Percentiles rank a stretch among this genome's conserved stretches.
These are phyloP conservation scores for Pseudohyphozyma bogoriensis DNA, from an alignment of 768 basidiomycete genomes.

Conservation along the genomic window DNA sequence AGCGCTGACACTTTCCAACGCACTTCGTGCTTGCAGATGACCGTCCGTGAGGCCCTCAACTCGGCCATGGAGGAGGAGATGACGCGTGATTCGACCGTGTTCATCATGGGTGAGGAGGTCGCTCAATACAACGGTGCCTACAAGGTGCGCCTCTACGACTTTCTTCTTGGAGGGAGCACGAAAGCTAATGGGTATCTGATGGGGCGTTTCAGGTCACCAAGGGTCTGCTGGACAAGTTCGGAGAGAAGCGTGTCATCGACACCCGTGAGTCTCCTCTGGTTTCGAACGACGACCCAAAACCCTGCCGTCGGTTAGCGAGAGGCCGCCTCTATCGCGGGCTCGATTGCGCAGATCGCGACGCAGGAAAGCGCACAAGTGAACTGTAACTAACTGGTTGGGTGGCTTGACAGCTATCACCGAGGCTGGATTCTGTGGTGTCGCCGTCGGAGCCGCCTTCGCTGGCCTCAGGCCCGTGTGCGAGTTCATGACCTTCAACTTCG, in stretches of 20 bases:
- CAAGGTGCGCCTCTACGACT: constrained; percentile 50
- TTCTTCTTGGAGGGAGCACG: no score
- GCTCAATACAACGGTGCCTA: constrained; percentile 97
- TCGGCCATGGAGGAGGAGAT: constrained; percentile 99
- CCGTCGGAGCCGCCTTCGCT: constrained; percentile 85
- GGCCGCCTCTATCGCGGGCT: no score
- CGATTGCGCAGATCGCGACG: no score
- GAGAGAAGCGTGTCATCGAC: constrained; percentile 95
- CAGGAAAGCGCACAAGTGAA: not conserved
- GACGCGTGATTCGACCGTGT: constrained; percentile 87
- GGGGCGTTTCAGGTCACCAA: constrained; percentile 67
- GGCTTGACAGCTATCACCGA: constrained; percentile 58
- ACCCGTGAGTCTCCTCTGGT: constrained; percentile 43
- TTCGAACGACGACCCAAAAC: no score
- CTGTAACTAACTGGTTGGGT: no score
- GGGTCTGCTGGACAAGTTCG: constrained; percentile 96
- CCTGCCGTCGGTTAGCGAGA: no score
- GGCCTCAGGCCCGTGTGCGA: constrained; percentile 96
- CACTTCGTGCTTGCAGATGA: constrained; percentile 66
- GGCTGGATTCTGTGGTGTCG: constrained; percentile 96
- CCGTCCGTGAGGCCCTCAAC: constrained; percentile 95
- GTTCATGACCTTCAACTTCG: constrained; percentile 99
- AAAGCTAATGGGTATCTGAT: not conserved
- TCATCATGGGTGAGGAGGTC: constrained; percentile 93
- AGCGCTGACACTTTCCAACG: no score